Evolutionary conservation across 805 yeast species (phyloP).

Genomic region (Lachancea nothofagi): DNA sequence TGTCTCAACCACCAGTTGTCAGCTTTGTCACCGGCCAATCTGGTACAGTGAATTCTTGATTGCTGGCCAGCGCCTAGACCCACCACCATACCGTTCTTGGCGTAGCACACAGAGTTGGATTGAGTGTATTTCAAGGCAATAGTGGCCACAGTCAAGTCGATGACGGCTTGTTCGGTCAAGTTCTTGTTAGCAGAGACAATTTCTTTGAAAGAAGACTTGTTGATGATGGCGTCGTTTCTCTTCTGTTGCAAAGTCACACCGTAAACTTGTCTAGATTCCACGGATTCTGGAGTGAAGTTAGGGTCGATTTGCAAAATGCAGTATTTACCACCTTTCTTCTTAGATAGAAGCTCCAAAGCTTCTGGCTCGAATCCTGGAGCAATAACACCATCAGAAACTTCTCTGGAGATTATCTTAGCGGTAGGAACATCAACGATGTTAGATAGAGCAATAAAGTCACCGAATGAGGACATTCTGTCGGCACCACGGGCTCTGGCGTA

Average conservation of each 20-base stretch:
- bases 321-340: conserved; percentile 96
- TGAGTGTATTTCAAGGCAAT: conserved; percentile 96
- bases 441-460: conserved; percentile 96
- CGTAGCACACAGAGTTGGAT: conserved; percentile 96
- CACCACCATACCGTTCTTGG: conserved; percentile 98
- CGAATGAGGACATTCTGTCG: conserved; percentile 98
- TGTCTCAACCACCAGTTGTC: conserved; percentile 99
- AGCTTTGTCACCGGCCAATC: conserved; percentile 98
- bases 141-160: conserved; percentile 95
- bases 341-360: conserved; percentile 80
- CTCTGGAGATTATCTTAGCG: conserved; percentile 94
- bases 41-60: conserved; percentile 97
- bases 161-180: conserved; percentile 84
- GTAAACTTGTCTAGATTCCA: conserved; percentile 91
- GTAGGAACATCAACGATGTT: conserved; percentile 95
- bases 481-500: conserved; percentile 99
- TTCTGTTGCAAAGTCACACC: conserved; percentile 95
- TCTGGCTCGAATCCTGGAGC: conserved; percentile 95
- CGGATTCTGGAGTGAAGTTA: conserved; percentile 70
- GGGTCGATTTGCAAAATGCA: conserved; percentile 96
- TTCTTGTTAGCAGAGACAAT: conserved; percentile 81
- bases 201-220: conserved; percentile 84
- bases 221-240: conserved; percentile 95
- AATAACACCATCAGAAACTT: conserved; percentile 97
- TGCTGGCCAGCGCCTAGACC: conserved; percentile 99